Evolutionary conservation across 371 early-diverging fungal species (phyloP).

Genomic region (Haplosporangium sp.): DNA sequence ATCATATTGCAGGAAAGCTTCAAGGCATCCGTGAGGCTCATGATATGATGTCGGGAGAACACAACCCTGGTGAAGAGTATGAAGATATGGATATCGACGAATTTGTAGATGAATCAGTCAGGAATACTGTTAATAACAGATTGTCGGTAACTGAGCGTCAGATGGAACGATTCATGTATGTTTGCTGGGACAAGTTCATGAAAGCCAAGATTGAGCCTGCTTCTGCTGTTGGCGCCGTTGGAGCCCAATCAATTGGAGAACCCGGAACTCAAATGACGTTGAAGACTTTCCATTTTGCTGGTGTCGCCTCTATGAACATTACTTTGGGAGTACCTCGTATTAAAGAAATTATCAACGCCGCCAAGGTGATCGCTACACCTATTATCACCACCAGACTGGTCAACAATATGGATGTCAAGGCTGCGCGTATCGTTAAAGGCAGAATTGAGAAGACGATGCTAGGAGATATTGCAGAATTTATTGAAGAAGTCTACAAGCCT

Average conservation of each 20-base stretch:
- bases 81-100: slow-evolving; percentile 74
- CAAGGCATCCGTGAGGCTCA: slow-evolving; percentile 60
- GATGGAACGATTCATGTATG: slow-evolving; percentile 78
- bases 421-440: slow-evolving; percentile 96
- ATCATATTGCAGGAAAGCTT: slow-evolving; percentile 67
- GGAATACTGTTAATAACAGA: slow-evolving; percentile 71
- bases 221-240: slow-evolving; percentile 92
- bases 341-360: slow-evolving; percentile 96
- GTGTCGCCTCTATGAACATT: slow-evolving; percentile 99
- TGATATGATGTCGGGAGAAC: slow-evolving; percentile 66
- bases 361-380: slow-evolving; percentile 95
- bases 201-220: slow-evolving; percentile 95
- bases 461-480: slow-evolving; percentile 91
- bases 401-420: slow-evolving; percentile 71
- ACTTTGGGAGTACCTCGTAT: slow-evolving; percentile 99
- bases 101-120: slow-evolving; percentile 60
- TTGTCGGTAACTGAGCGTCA: slow-evolving; percentile 81
- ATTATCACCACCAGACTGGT: slow-evolving; percentile 90
- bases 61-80: slow-evolving; percentile 72
- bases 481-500: slow-evolving; percentile 89
- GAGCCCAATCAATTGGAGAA: slow-evolving; percentile 99
- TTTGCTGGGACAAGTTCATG: slow-evolving; percentile 87
- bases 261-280: slow-evolving; percentile 99
- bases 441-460: slow-evolving; percentile 92
- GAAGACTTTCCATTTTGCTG: slow-evolving; percentile 99